Evolutionary conservation across 2,329 filamentous ascomycete species (phyloP).

Genomic region (Neurospora crassa): DNA sequence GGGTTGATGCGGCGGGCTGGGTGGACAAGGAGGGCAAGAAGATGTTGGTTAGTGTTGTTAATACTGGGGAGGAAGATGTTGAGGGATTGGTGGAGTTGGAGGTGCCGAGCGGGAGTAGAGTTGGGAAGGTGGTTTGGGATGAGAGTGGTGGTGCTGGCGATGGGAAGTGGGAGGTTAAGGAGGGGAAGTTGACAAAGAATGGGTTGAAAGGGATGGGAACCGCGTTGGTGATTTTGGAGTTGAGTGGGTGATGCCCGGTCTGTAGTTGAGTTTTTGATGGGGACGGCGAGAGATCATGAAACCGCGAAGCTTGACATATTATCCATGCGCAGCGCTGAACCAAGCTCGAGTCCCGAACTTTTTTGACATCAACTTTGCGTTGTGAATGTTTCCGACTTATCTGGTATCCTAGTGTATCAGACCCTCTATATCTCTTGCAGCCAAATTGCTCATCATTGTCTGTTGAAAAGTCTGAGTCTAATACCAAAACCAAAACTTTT

Average conservation of each 20-base stretch:
- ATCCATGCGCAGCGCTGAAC: background rate
- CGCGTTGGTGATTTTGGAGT: slow-evolving; percentile 24
- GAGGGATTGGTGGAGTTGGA: slow-evolving; percentile 10
- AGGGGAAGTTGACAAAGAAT: slow-evolving; percentile 17
- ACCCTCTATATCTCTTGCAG: background rate
- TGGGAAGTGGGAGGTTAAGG: slow-evolving; percentile 19
- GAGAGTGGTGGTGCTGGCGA: slow-evolving; percentile 19
- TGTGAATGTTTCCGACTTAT: too few species aligned
- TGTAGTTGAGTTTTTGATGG: too few species aligned
- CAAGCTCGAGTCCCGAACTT: background rate
- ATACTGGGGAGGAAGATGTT: slow-evolving; percentile 20
- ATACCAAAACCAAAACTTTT: background rate
- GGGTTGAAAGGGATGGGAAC: slow-evolving; percentile 24
- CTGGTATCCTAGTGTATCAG: background rate
- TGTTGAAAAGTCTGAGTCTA: background rate
- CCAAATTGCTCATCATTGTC: background rate
- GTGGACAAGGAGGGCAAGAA: slow-evolving; percentile 7
- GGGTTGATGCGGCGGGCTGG: slow-evolving; percentile 30
- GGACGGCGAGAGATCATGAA: too few species aligned
- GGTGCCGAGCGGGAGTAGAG: slow-evolving; percentile 4
- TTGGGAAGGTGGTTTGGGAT: slow-evolving; percentile 12
- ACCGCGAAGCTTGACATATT: background rate
- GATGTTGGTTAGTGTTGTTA: slow-evolving; percentile 29
- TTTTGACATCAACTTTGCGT: too few species aligned
- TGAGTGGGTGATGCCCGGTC: slow-evolving; percentile 1